Evolutionary conservation across 1,284 basidiomycete genomes (phyloP).

Genomic region (Cryptococcus amylolentus): DNA sequence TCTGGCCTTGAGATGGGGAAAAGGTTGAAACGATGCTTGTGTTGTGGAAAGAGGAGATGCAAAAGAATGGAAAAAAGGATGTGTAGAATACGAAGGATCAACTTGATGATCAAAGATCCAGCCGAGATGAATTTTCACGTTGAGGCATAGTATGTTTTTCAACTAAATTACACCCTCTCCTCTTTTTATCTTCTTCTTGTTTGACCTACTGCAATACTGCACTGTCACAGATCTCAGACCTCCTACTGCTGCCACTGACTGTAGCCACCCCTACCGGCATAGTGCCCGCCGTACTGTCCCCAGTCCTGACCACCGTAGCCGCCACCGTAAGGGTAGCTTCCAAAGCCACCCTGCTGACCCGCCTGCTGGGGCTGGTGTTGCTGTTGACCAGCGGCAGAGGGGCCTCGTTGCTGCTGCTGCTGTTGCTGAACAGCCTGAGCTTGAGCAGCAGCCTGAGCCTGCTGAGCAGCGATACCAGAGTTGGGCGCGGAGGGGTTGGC

Average conservation of each 20-base stretch:
- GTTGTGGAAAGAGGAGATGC: no score
- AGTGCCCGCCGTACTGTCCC: constrained; percentile 29
- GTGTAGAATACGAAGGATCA: no score
- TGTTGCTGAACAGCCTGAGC: background rate
- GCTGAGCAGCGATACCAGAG: background rate
- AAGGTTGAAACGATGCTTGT: no score
- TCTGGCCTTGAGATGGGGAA: no score
- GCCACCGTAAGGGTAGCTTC: constrained; percentile 27
- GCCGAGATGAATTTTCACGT: no score
- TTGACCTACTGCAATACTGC: no score
- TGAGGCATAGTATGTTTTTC: no score
- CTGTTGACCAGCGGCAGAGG: constrained; percentile 1
- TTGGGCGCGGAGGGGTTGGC: background rate
- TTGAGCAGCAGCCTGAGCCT: background rate
- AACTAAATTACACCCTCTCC: no score
- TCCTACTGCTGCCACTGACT: constrained; percentile 29
- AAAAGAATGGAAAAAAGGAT: no score
- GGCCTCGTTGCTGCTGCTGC: constrained; percentile 7
- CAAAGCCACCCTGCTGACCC: constrained; percentile 11
- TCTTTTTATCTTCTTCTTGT: no score
- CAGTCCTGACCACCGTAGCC: constrained; percentile 28
- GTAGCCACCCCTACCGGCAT: constrained; percentile 22
- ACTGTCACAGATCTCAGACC: no score
- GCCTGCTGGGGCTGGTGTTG: constrained; percentile 13
- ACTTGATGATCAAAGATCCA: no score